Evolutionary conservation across 1,284 basidiomycete genomes (phyloP).

Genomic region (Phylloporus gajari): DNA sequence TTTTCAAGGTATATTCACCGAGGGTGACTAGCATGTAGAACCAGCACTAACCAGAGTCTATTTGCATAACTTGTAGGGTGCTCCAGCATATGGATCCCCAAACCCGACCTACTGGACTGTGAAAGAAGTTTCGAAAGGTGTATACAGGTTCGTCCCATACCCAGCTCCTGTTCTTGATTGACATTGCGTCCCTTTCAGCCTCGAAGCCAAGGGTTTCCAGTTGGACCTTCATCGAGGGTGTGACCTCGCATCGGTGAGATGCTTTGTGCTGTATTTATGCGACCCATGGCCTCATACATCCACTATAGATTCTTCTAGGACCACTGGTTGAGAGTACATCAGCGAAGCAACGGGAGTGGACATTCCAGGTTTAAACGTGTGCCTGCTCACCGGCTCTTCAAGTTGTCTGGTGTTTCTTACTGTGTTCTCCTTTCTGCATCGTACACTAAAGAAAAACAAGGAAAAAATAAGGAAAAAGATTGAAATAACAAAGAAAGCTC

Average conservation of each 20-base stretch:
- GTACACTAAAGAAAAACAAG: too few species aligned
- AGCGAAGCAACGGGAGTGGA: too few species aligned
- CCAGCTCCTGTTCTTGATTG: background rate
- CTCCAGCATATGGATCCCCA: background rate
- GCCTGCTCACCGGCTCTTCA: too few species aligned
- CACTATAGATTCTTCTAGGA: background rate
- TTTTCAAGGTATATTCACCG: background rate
- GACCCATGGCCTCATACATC: background rate
- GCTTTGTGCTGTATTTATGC: background rate
- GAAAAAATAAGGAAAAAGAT: too few species aligned
- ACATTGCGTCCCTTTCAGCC: background rate
- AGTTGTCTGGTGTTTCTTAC: too few species aligned
- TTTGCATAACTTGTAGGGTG: background rate
- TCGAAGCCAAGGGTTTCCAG: background rate
- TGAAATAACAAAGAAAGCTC: too few species aligned
- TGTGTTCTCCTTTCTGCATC: too few species aligned
- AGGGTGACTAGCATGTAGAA: background rate
- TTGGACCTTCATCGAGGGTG: background rate
- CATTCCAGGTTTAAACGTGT: too few species aligned
- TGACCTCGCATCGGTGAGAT: background rate
- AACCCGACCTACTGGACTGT: constrained; percentile 1
- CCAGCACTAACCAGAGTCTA: background rate
- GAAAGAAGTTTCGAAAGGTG: background rate
- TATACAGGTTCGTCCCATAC: background rate
- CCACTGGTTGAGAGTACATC: too few species aligned